Conservation (phyloP, 495 filamentous ascomycete genomes). For the Parachaetomium inaequale region DNA sequence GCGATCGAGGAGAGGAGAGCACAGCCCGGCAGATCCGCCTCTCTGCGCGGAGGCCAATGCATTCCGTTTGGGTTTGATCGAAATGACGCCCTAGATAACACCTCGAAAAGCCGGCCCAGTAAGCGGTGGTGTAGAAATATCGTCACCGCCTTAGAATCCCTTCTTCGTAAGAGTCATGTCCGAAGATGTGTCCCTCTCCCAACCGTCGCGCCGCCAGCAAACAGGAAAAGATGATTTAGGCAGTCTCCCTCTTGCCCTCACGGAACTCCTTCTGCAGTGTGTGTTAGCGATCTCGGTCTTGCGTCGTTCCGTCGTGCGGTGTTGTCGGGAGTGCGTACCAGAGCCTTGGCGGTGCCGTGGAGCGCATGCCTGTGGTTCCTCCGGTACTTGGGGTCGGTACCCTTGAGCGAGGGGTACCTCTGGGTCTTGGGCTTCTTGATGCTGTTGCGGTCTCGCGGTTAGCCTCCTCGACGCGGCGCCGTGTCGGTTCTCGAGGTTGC, state of each 20-base stretch:
- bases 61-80: conserved; percentile 29
- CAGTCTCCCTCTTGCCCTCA: conserved; percentile 91
- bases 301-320: not conserved
- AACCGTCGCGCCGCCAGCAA: conserved; percentile 20
- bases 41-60: conserved; percentile 28
- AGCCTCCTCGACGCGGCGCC: conserved; percentile 16
- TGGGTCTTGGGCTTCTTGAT: conserved; percentile 99
- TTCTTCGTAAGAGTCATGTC: conserved; percentile 34
- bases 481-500: conserved; percentile 25
- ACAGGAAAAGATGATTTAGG: conserved; percentile 54
- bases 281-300: conserved; percentile 38
- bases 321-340: conserved; percentile 62
- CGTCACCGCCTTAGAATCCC: conserved; percentile 27
- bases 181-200: conserved; percentile 23
- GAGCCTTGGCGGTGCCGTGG: conserved; percentile 94
- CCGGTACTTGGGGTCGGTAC: conserved; percentile 99
- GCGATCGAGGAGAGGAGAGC: conserved; percentile 14
- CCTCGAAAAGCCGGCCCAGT: conserved; percentile 34
- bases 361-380: conserved; percentile 99
- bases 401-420: conserved; percentile 97
- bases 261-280: conserved; percentile 87
- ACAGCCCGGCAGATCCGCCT: conserved; percentile 22
- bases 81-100: conserved; percentile 36
- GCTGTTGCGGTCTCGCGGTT: conserved; percentile 46
- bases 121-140: conserved; percentile 13